A percentile compares a stretch with the other conserved stretches of the same genome.
These are phyloP conservation scores for Haplographium delicatum DNA, from an alignment of 495 filamentous ascomycete genomes.

Conservation along the genomic window DNA sequence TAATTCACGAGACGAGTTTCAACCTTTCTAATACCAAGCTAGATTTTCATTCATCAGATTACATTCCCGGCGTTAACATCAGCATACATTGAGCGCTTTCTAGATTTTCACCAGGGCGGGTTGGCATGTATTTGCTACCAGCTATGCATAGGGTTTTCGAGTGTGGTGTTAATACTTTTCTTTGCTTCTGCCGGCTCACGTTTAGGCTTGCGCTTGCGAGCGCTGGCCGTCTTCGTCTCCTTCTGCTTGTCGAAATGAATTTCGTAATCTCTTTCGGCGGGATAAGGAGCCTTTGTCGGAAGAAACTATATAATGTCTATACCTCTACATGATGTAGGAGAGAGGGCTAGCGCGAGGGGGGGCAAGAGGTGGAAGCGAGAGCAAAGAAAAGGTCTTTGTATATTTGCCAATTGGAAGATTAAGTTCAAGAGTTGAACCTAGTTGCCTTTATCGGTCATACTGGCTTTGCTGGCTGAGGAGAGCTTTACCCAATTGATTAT, in stretches of 20 bases:
- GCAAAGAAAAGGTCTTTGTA: neutral
- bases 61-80: slow-evolving; percentile 15
- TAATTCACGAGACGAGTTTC: neutral
- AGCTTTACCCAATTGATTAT: neutral
- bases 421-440: neutral
- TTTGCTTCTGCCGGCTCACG: slow-evolving; percentile 9
- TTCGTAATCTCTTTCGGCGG: neutral
- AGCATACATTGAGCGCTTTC: slow-evolving; percentile 14
- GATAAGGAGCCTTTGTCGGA: neutral
- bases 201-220: slow-evolving; percentile 1
- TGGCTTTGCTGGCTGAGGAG: slow-evolving; percentile 5
- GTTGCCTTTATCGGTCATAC: neutral
- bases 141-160: too few relatives aligned
- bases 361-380: neutral
- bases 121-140: too few relatives aligned
- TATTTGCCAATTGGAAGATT: neutral
- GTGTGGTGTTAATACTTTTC: neutral
- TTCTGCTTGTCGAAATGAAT: neutral
- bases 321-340: slow-evolving; percentile 4
- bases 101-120: too few relatives aligned
- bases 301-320: slow-evolving; percentile 23
- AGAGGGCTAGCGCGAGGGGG: neutral
- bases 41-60: slow-evolving; percentile 14
- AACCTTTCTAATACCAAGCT: slow-evolving; percentile 17
- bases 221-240: slow-evolving; percentile 9